Conservation (phyloP, 495 filamentous ascomycete genomes). For the Schizothecium vesticola region DNA sequence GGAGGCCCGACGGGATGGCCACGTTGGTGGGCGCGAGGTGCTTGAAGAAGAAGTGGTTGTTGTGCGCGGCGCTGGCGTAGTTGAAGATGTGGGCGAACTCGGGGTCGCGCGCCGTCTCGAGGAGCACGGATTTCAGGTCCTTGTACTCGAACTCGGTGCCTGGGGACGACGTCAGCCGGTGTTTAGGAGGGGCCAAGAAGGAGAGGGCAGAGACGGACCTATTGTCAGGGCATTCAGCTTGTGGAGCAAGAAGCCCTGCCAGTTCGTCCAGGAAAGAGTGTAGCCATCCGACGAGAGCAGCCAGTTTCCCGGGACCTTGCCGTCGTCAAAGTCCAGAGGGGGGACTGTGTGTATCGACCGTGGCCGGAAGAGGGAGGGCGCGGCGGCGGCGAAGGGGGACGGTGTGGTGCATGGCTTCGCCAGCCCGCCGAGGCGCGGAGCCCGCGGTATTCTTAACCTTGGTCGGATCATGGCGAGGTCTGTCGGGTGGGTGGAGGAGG, state of each 20-base stretch:
- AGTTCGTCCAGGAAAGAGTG: constrained; percentile 74
- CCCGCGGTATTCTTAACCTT: constrained; percentile 42
- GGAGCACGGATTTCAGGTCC: constrained; percentile 59
- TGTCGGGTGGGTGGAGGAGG: neutral
- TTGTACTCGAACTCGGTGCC: constrained; percentile 55
- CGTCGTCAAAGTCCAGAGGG: constrained; percentile 32
- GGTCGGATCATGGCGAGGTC: constrained; percentile 18
- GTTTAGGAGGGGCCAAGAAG: neutral
- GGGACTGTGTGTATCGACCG: constrained; percentile 33
- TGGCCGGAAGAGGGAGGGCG: constrained; percentile 9
- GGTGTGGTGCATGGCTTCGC: constrained; percentile 12
- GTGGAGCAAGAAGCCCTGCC: constrained; percentile 65
- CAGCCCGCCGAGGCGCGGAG: constrained; percentile 12
- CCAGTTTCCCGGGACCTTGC: constrained; percentile 55
- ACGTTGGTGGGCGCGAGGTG: constrained; percentile 42
- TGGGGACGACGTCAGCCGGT: constrained; percentile 13
- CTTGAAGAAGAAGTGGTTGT: constrained; percentile 94
- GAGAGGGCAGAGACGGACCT: constrained; percentile 49
- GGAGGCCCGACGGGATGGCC: constrained; percentile 29
- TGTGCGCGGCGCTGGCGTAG: constrained; percentile 89
- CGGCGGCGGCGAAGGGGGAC: constrained; percentile 12
- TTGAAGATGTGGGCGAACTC: constrained; percentile 79
- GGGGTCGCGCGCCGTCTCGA: constrained; percentile 73
- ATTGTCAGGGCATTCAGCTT: constrained; percentile 68
- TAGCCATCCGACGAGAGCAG: constrained; percentile 63